Conservation (phyloP, 805 yeast species). For the Metschnikowia cerradonensis region DNA sequence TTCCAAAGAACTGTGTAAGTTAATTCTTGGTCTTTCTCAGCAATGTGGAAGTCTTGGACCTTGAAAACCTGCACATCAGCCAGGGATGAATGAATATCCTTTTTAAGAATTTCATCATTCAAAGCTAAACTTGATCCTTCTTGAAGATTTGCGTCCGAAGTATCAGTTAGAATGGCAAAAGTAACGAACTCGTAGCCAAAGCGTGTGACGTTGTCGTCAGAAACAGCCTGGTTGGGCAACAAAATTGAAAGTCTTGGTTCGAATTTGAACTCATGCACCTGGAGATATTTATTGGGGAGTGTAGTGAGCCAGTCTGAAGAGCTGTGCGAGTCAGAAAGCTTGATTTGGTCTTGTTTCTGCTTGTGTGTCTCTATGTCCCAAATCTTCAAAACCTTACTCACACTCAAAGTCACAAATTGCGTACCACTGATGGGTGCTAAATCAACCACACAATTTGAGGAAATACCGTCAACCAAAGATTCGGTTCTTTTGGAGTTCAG, state of each 20-base stretch:
- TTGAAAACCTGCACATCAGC: conserved; percentile 7
- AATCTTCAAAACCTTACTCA: conserved; percentile 50
- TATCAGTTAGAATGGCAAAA: conserved; percentile 20
- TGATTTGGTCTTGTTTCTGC: conserved; percentile 9
- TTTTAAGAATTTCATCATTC: neutral
- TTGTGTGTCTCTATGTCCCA: conserved; percentile 52
- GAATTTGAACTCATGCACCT: conserved; percentile 6
- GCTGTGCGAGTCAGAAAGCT: neutral
- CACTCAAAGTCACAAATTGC: conserved; percentile 48
- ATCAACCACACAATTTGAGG: conserved; percentile 42
- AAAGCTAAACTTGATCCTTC: neutral
- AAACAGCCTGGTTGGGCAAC: conserved; percentile 14
- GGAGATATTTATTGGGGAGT: conserved; percentile 30
- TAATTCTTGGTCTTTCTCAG: neutral
- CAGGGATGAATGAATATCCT: neutral
- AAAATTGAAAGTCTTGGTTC: conserved; percentile 6
- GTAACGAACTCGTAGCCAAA: conserved; percentile 22
- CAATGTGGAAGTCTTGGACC: conserved; percentile 14
- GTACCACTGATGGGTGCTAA: conserved; percentile 33
- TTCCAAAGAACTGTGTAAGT: conserved; percentile 52
- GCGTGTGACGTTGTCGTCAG: conserved; percentile 6
- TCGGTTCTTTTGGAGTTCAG: conserved; percentile 12
- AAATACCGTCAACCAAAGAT: conserved; percentile 32
- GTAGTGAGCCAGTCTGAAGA: conserved; percentile 24
- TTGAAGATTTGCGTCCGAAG: neutral